A percentile compares a stretch with the other conserved stretches of the same genome.
Conservation (phyloP, 768 basidiomycete genomes). For the Serendipita indica region DNA sequence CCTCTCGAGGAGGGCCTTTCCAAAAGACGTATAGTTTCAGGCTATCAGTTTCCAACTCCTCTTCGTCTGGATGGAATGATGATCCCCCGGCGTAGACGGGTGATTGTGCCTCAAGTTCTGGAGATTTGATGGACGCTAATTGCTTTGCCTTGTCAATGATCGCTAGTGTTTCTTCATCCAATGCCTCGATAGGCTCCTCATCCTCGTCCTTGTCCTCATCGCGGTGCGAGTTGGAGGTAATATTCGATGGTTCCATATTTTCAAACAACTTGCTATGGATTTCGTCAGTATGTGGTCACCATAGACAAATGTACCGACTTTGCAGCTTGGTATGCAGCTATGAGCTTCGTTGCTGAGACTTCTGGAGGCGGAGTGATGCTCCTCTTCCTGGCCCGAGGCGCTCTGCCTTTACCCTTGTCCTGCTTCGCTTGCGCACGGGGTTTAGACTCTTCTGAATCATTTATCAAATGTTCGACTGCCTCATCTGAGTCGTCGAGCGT, state of each 20-base stretch:
- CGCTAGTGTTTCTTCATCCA: neutral
- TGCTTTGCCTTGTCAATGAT: neutral
- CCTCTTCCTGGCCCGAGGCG: neutral
- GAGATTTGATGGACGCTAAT: neutral
- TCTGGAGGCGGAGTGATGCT: constrained; percentile 2
- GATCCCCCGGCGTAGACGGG: neutral
- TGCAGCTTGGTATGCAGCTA: neutral
- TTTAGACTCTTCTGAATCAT: neutral
- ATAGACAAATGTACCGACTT: too few relatives aligned
- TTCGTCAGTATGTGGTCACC: too few relatives aligned
- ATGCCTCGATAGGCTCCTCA: too few relatives aligned
- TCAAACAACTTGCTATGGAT: too few relatives aligned
- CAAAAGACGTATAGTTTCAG: neutral
- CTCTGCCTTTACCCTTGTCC: neutral
- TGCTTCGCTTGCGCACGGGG: neutral
- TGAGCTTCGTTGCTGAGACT: neutral
- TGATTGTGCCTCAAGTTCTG: neutral
- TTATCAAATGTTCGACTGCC: neutral
- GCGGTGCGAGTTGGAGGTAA: too few relatives aligned
- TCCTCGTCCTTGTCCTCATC: neutral
- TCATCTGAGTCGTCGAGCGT: constrained; percentile 1
- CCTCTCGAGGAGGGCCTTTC: neutral
- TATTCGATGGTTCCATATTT: too few relatives aligned
- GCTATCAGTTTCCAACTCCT: neutral
- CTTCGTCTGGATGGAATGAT: neutral